Evolutionary conservation across 148 eudicot species (phyloP), one percentile per base, ranked within the genome.

Genomic region (Silene uniflora): DNA sequence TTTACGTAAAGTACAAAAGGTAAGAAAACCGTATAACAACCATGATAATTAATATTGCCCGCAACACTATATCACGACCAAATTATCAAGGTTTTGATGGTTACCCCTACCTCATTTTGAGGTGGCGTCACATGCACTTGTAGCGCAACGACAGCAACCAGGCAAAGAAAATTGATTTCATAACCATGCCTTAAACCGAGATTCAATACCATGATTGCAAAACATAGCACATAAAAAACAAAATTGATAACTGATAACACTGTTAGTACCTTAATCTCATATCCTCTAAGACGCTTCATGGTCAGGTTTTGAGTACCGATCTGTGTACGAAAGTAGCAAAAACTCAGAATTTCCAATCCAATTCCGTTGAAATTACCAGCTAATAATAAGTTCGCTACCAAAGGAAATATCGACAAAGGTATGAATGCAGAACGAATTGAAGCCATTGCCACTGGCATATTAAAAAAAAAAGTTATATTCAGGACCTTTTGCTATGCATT

Each of bases 251-350:
- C 27, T 21, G 39, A 29, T 55, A 71, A 63, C 62, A 73, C 55
- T 10, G 56, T 21, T 4, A 62, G 60, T 75, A 95, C 99, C 97
- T 88, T 95, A 54, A 95, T 92, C 79, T 95, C 99, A 76, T 87
- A 78, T 70, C 99, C 99, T 76, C 96, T 85, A 67, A 95, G 89
- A 74, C 99, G 93, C 79, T 88, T 90, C 96, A 95, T 87, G 42
- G 90, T 89, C 84, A 95, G 83, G 76, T 91, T 92, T 75, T 95
- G 99, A 60, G 87, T 84, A 73, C 87, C 84, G 84, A 95, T 91
- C 99, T 95, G 96, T 85, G 76, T 62, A 75, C 84, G 17, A 77
- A 82, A 81, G 86, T 52, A 76, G 80, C 73, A 83, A 2, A 14
- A 39, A 63, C 17, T 71, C 64, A 79, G 16, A 65, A 10, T 29